phyloP scores from a whole-genome alignment of 129 eudicot genomes.

The Pseudognaphalium luteoalbum region DNA sequence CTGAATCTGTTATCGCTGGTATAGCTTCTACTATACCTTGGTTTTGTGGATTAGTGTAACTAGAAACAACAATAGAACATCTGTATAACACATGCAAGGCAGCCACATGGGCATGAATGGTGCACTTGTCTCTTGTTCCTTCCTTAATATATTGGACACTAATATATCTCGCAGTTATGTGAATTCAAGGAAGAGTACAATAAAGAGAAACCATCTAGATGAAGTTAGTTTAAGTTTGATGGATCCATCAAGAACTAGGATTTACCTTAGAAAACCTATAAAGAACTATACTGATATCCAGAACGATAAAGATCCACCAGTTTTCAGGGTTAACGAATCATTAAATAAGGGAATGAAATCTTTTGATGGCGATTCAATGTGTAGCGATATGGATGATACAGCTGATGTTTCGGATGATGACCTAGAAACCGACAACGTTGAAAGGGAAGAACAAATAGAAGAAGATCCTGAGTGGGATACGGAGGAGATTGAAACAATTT shows the following conservation, averaged over 20 bases:
- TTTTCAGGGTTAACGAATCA: conserved; percentile 30
- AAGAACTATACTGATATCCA: conserved; percentile 54
- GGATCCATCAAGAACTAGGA: conserved; percentile 32
- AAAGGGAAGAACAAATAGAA: conserved; percentile 20
- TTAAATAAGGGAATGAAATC: conserved; percentile 30
- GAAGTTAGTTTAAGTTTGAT: conserved; percentile 11
- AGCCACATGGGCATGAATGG: conserved; percentile 26
- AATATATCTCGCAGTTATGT: not conserved
- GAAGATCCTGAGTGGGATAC: conserved; percentile 55
- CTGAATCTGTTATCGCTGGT: not conserved
- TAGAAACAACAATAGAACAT: not conserved
- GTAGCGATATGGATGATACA: conserved; percentile 18
- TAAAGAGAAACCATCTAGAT: not conserved
- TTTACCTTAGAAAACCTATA: conserved; percentile 45
- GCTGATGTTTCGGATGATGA: conserved; percentile 27
- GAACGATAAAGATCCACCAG: conserved; percentile 51
- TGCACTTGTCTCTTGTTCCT: conserved; percentile 28
- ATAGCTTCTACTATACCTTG: not conserved
- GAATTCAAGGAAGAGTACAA: not conserved
- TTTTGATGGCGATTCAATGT: conserved; percentile 14
- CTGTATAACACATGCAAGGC: conserved; percentile 22
- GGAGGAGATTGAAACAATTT: conserved; percentile 83
- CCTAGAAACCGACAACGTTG: conserved; percentile 12
- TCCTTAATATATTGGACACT: conserved; percentile 9
- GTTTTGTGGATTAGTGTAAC: not conserved